Base-by-base conservation (phyloP, 495 filamentous ascomycete species). In the Baudoinia panamericana region DNA sequence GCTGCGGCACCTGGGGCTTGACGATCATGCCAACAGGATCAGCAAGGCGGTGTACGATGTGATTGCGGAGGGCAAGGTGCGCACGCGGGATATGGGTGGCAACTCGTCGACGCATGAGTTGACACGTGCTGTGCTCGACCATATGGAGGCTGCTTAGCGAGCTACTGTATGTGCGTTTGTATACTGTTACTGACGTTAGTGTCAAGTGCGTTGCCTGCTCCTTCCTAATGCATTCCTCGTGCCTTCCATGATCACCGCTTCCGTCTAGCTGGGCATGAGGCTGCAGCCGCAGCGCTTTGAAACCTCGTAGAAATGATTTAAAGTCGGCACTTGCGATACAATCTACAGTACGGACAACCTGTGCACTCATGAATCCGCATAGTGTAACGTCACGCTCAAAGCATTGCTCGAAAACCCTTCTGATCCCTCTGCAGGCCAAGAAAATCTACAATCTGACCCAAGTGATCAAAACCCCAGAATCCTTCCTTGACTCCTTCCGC, bases 21-120 rank as follows among this genome's bases (percentile, higher is more conserved):
- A 97, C 59, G 84, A 95, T 60, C 92, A 95, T 57, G 90, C 90
- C 34, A 94, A 95, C 69, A 77, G 90, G 53, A 94, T 97, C 62
- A 93, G 85, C 48, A 92, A 88, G 74, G 86, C 84, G 42, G 82
- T 97, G 38, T 97, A 97, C 57, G 82, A 84, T 60, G 90, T 96
- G 29, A 95, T 97, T 62, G 72, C 74, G 48, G 82, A 95, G 61
- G 85, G 87, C 47, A 75, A 83, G 63, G 68, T 73, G 56, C 75
- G 85, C 46, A 97, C 90, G 39, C 78, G 76, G 50, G 90, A 97
- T 57, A 95, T 97, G 90, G 85, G 86, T 51, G 90, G 90, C 56
- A 68, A 78, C 41, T 71, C 72, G 56, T 83, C 79, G 56, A 97
- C 85, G 47, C 80, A 96, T 59, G 77, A 95, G 56, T 97, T 96